phyloP scores from a whole-genome alignment of 2,329 filamentous ascomycete species.

The Penicillium hordei region DNA sequence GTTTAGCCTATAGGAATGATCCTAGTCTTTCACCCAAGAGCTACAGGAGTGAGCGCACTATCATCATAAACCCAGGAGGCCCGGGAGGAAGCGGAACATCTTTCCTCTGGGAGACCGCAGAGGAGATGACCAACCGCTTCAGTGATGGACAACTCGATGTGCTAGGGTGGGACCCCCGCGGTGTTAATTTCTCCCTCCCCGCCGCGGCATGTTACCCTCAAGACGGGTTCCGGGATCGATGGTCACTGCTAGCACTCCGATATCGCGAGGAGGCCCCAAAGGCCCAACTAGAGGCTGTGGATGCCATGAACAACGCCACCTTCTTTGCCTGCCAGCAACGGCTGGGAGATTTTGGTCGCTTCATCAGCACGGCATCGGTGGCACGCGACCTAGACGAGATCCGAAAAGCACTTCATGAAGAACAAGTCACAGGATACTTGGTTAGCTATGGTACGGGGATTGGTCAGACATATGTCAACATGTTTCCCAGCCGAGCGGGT shows the following conservation, averaged over 20 bases:
- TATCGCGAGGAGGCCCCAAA: conserved; percentile 16
- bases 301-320: conserved; percentile 20
- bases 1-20: not conserved
- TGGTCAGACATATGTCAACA: conserved; percentile 20
- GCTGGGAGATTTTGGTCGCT: conserved; percentile 18
- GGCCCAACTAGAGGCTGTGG: conserved; percentile 9
- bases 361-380: conserved; percentile 18
- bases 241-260: conserved; percentile 12
- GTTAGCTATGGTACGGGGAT: conserved; percentile 21
- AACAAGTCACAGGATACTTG: conserved; percentile 16
- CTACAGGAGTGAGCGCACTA: conserved; percentile 17
- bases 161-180: conserved; percentile 19
- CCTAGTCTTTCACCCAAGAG: not conserved
- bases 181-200: conserved; percentile 19
- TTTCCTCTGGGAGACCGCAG: conserved; percentile 13
- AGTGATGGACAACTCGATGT: conserved; percentile 17
- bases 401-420: conserved; percentile 16
- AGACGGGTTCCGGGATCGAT: conserved; percentile 13
- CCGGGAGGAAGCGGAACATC: conserved; percentile 18
- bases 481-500: conserved; percentile 17
- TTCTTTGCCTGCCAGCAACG: conserved; percentile 19
- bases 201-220: conserved; percentile 15
- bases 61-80: conserved; percentile 19
- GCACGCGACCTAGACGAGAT: conserved; percentile 20
- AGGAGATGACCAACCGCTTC: conserved; percentile 17